Evolutionary conservation across 495 filamentous ascomycete species (phyloP).

Genomic region (Podospora appendiculata): DNA sequence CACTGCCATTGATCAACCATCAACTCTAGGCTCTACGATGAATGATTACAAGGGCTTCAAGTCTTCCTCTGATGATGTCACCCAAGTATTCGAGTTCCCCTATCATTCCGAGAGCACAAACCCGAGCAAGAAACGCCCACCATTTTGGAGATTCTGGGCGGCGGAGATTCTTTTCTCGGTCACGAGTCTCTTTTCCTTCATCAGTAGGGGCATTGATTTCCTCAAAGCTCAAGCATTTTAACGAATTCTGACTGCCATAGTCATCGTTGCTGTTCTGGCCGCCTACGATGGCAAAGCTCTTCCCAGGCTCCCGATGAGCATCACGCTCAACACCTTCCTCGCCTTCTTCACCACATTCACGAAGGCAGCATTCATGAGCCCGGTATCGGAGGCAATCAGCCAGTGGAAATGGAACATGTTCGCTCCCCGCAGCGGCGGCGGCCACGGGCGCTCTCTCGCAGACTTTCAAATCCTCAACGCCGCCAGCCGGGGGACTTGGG

Average conservation of each 20-base stretch:
- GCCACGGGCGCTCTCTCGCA: slow-evolving; percentile 23
- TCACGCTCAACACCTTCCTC: slow-evolving; percentile 38
- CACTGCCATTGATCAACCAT: no score
- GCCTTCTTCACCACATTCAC: slow-evolving; percentile 33
- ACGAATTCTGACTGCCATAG: not conserved
- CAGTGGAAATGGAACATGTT: slow-evolving; percentile 42
- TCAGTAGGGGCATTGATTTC: not conserved
- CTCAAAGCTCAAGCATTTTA: not conserved
- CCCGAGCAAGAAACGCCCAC: not conserved
- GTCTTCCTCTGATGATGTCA: no score
- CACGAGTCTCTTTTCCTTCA: not conserved
- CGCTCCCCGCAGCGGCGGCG: not conserved
- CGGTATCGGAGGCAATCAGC: slow-evolving; percentile 25
- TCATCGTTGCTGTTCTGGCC: slow-evolving; percentile 5
- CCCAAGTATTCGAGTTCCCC: no score
- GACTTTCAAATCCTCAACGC: slow-evolving; percentile 37
- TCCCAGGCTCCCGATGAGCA: slow-evolving; percentile 10
- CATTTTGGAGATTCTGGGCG: not conserved
- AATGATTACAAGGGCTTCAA: no score
- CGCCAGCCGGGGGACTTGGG: slow-evolving; percentile 19
- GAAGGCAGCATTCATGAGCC: slow-evolving; percentile 28
- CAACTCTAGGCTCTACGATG: no score
- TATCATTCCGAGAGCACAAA: not conserved
- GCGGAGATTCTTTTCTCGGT: not conserved
- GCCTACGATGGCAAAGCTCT: slow-evolving; percentile 4